These are phyloP conservation scores for Lactifluus pinguis DNA, from an alignment of 768 basidiomycete species.

Conservation along the genomic window DNA sequence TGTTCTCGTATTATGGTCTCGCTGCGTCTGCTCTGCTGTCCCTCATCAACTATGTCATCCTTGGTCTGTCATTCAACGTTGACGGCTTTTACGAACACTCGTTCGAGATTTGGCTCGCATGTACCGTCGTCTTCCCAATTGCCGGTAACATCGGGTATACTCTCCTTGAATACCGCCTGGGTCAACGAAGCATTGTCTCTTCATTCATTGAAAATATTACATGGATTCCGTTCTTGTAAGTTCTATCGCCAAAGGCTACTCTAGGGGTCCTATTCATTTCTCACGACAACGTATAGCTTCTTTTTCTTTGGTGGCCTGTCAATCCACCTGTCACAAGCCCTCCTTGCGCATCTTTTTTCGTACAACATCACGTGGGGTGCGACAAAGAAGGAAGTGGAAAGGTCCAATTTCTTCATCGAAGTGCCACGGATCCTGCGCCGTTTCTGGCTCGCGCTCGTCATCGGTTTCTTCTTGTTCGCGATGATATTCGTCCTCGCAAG, in stretches of 20 bases:
- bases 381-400: constrained; percentile 76
- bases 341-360: constrained; percentile 47
- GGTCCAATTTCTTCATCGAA: constrained; percentile 86
- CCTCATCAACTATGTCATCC: constrained; percentile 59
- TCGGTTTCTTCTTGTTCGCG: constrained; percentile 43
- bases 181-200: constrained; percentile 41
- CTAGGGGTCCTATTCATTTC: background rate
- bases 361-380: constrained; percentile 52
- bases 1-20: constrained; percentile 51
- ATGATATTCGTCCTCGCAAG: constrained; percentile 50
- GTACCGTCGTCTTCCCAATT: constrained; percentile 59
- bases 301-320: constrained; percentile 52
- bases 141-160: constrained; percentile 63
- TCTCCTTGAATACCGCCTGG: constrained; percentile 59
- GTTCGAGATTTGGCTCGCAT: constrained; percentile 69
- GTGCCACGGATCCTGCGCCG: constrained; percentile 76
- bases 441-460: constrained; percentile 56
- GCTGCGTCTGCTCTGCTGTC: constrained; percentile 56
- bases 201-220: constrained; percentile 50
- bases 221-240: constrained; percentile 72
- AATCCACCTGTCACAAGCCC: constrained; percentile 43
- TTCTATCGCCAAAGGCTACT: constrained; percentile 19
- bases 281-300: constrained; percentile 26
- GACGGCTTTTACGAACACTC: constrained; percentile 66
- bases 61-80: constrained; percentile 50